Conservation (phyloP, 805 yeast genomes). For the Ogataea sp. region DNA sequence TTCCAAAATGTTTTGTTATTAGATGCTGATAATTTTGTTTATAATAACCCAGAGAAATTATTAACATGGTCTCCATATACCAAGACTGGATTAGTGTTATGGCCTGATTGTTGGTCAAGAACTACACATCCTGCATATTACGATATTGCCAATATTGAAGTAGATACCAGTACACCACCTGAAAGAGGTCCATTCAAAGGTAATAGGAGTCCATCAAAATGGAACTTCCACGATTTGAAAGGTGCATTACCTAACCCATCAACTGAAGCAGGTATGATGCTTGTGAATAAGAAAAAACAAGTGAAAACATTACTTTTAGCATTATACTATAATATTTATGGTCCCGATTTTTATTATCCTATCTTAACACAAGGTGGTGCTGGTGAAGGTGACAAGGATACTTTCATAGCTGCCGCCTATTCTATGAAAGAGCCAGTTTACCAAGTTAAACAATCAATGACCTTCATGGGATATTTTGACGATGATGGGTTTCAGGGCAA, state of each 20-base stretch:
- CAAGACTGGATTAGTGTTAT: conserved; percentile 38
- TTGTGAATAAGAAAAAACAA: conserved; percentile 51
- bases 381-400: conserved; percentile 78
- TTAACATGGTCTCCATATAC: conserved; percentile 35
- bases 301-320: conserved; percentile 46
- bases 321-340: conserved; percentile 55
- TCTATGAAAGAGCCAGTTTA: conserved; percentile 20
- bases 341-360: conserved; percentile 59
- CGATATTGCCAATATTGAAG: conserved; percentile 40
- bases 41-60: conserved; percentile 33
- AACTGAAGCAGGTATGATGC: conserved; percentile 61
- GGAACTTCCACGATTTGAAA: conserved; percentile 51
- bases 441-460: conserved; percentile 46
- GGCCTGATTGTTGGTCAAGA: conserved; percentile 72
- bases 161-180: conserved; percentile 24
- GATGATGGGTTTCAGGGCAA: conserved; percentile 28
- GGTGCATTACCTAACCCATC: conserved; percentile 62
- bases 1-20: conserved; percentile 40
- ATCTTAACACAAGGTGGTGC: conserved; percentile 63
- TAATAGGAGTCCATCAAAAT: conserved; percentile 15
- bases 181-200: conserved; percentile 23
- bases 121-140: conserved; percentile 55
- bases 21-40: conserved; percentile 45
- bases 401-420: conserved; percentile 62
- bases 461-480: conserved; percentile 42